Percentiles rank a stretch among this genome's conserved stretches.
These are phyloP conservation scores for Citrus medica DNA, from an alignment of 345 rosid genomes.

Conservation along the genomic window DNA sequence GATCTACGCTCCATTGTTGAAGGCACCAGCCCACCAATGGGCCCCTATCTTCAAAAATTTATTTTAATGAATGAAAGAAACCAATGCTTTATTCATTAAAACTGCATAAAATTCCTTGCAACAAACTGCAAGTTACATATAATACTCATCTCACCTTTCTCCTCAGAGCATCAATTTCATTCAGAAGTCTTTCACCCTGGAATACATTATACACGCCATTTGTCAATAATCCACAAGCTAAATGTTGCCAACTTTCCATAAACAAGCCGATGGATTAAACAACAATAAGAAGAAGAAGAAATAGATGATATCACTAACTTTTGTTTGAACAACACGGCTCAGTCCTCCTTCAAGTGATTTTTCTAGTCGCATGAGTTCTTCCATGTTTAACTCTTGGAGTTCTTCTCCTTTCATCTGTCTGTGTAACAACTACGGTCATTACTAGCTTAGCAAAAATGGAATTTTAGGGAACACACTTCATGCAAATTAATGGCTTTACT, in stretches of 20 bases:
- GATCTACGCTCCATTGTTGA: no score
- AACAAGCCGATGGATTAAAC: background rate
- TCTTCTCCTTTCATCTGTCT: conserved; percentile 98
- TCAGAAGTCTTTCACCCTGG: conserved; percentile 23
- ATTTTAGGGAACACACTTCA: background rate
- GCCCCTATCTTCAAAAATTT: background rate
- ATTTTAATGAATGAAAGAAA: background rate
- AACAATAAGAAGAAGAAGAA: background rate
- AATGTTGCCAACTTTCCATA: background rate
- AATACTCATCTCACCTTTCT: conserved; percentile 20
- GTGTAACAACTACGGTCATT: background rate
- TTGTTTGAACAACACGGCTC: conserved; percentile 15
- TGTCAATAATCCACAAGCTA: background rate
- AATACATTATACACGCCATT: background rate
- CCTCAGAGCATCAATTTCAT: conserved; percentile 24
- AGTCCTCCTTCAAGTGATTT: conserved; percentile 74
- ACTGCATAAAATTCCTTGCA: background rate
- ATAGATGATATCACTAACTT: conserved; percentile 21
- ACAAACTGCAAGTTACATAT: background rate
- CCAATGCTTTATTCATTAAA: background rate
- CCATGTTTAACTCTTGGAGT: conserved; percentile 69
- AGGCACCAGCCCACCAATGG: background rate
- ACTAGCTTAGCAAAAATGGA: background rate
- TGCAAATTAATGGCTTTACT: background rate
- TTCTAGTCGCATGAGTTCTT: conserved; percentile 71